Percentiles rank a stretch among this genome's conserved stretches.
These are phyloP conservation scores for Quercus phellos DNA, from an alignment of 331 rosid genomes.

Conservation along the genomic window DNA sequence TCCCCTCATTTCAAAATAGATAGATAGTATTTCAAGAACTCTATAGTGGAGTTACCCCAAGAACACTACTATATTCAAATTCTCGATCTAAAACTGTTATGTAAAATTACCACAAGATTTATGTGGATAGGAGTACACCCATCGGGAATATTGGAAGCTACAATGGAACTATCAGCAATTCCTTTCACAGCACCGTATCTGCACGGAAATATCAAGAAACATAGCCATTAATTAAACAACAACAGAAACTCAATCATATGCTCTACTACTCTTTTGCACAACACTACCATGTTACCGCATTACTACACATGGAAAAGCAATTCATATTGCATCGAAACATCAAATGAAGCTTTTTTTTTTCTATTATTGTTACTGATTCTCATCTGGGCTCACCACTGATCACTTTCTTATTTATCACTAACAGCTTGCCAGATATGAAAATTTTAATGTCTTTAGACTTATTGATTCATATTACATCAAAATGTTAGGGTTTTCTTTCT, in stretches of 20 bases:
- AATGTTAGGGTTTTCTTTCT: neutral
- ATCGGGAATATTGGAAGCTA: conserved; percentile 53
- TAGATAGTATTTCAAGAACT: too few relatives aligned
- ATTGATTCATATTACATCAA: too few relatives aligned
- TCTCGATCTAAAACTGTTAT: neutral
- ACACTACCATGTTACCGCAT: neutral
- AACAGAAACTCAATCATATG: neutral
- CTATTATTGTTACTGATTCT: neutral
- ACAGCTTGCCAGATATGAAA: too few relatives aligned
- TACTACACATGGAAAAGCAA: neutral
- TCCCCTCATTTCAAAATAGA: too few relatives aligned
- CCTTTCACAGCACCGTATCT: conserved; percentile 67
- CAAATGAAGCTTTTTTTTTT: neutral
- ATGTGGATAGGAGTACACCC: conserved; percentile 80
- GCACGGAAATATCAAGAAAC: conserved; percentile 10
- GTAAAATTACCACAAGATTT: conserved; percentile 77
- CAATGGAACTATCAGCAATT: conserved; percentile 27
- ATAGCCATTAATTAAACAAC: neutral
- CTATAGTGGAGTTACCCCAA: too few relatives aligned
- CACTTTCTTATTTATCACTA: too few relatives aligned
- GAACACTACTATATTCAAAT: neutral
- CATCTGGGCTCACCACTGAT: too few relatives aligned
- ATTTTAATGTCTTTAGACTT: too few relatives aligned
- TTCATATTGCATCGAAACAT: neutral
- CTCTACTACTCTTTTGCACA: neutral